Conservation (phyloP, 306 rosid genomes). For the Sphenostylis stenocarpa region DNA sequence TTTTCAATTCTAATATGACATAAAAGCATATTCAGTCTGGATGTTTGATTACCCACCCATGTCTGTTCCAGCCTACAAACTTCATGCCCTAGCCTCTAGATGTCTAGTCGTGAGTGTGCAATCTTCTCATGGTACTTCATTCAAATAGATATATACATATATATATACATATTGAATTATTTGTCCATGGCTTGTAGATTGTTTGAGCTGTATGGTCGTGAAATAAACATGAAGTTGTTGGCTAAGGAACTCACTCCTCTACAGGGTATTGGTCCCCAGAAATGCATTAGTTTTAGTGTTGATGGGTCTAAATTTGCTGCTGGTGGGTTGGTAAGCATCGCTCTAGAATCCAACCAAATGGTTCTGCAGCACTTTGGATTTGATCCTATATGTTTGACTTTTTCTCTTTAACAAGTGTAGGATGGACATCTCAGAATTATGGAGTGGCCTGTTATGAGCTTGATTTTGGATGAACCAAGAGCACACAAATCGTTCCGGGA, state of each 20-base stretch:
- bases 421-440: slow-evolving; percentile 87
- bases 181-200: slow-evolving; percentile 47
- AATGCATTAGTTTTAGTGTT: slow-evolving; percentile 74
- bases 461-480: slow-evolving; percentile 80
- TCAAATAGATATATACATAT: not conserved
- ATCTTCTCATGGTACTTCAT: not conserved
- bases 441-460: slow-evolving; percentile 76
- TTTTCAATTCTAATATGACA: not conserved
- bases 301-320: slow-evolving; percentile 94
- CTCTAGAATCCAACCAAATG: slow-evolving; percentile 13
- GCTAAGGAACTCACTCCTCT: slow-evolving; percentile 60
- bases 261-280: slow-evolving; percentile 63
- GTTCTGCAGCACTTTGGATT: not conserved
- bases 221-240: slow-evolving; percentile 62
- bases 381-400: slow-evolving; percentile 32
- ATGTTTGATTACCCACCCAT: not conserved
- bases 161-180: slow-evolving; percentile 5
- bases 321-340: slow-evolving; percentile 74
- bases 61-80: not conserved
- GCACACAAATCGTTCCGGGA: slow-evolving; percentile 83
- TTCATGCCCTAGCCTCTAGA: not conserved
- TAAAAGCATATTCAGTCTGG: not conserved
- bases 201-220: slow-evolving; percentile 66
- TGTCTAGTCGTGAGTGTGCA: not conserved
- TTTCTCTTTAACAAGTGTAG: slow-evolving; percentile 44